Conservation (phyloP, 1,139 yeast genomes). For the Hyphopichia burtonii region DNA sequence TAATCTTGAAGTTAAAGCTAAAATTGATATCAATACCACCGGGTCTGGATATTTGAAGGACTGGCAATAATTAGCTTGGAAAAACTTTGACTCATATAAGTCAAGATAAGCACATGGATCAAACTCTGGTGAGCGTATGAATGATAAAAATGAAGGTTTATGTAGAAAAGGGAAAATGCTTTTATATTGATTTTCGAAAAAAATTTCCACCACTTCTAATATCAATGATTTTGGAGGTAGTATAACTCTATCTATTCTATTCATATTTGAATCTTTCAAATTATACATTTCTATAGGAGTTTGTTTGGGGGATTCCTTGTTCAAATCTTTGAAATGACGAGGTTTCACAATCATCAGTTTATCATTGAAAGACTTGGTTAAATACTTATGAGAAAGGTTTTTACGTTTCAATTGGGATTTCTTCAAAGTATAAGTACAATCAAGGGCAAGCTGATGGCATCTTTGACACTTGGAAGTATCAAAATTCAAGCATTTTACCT, state of each 20-base stretch:
- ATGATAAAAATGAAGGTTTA: conserved; percentile 27
- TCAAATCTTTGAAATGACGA: not conserved
- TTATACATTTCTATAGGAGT: too few relatives aligned
- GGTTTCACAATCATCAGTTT: not conserved
- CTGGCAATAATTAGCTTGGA: conserved; percentile 12
- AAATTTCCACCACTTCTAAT: conserved; percentile 26
- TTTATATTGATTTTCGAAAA: conserved; percentile 32
- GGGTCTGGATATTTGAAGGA: conserved; percentile 28
- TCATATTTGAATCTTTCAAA: not conserved
- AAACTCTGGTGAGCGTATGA: conserved; percentile 24
- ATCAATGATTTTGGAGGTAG: conserved; percentile 26
- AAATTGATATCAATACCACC: conserved; percentile 27
- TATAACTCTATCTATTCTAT: conserved; percentile 7
- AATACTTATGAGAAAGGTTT: conserved; percentile 1
- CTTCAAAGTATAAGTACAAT: conserved; percentile 22
- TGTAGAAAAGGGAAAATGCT: conserved; percentile 35
- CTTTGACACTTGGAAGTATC: conserved; percentile 18
- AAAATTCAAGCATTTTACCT: conserved; percentile 18
- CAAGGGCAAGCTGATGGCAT: conserved; percentile 16
- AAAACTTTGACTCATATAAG: conserved; percentile 16
- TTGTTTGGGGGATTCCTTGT: too few relatives aligned
- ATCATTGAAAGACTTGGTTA: not conserved
- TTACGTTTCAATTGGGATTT: conserved; percentile 15
- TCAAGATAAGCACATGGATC: conserved; percentile 25
- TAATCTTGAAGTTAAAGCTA: conserved; percentile 35